Evolutionary conservation across 352 stramenopile genomes (phyloP), one percentile per base, ranked within the genome.

Genomic region (Globisporangium uncinulatum): DNA sequence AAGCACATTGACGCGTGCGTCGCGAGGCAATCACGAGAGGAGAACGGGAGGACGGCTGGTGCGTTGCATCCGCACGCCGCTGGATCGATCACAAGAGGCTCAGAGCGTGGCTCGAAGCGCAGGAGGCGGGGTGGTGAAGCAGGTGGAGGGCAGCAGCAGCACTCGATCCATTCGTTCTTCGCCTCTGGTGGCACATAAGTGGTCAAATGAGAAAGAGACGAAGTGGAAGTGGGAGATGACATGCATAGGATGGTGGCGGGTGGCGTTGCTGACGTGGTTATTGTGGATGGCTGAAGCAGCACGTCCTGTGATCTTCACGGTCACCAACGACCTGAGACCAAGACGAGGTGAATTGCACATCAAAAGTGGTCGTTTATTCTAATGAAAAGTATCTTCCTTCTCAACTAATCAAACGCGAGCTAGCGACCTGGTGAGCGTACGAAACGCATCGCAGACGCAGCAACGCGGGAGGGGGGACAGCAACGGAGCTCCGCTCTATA

Each of bases 1-100:
- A 14, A 45, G 29, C 63, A 71, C 52, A 57, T 73, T 11, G 63
- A 73, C 13, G 44, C 36, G 19, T 73, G 66, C 54, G 50, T 66
- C 29, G 24, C 24, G 6, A 21, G 29, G 41, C 15, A 46, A 14
- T 17, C 41, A 19, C 19, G 17, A 21, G 41, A 21, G 5, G 41
- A 21, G 3, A 46, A 46, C 17, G 11, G 41, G 4, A 29, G 24
- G 24, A 29, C 24, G 24, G 6, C 41, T 46, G 17, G 41, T 19
- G 41, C 2, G 17, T 21, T 8, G 41, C 41, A 19, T 46, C 14
- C 17, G 6, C 41, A 2, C 19, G 17, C 41, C 4, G 24, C 24
- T 29, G 24, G 24, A 29, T 29, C 4, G 24, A 29, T 4, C 24
- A 29, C 24, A 46, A 19, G 15, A 39, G 14, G 14, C 11, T 19